Base-by-base conservation (phyloP, 805 yeast species). In the Wickerhamiella sorbophila region DNA sequence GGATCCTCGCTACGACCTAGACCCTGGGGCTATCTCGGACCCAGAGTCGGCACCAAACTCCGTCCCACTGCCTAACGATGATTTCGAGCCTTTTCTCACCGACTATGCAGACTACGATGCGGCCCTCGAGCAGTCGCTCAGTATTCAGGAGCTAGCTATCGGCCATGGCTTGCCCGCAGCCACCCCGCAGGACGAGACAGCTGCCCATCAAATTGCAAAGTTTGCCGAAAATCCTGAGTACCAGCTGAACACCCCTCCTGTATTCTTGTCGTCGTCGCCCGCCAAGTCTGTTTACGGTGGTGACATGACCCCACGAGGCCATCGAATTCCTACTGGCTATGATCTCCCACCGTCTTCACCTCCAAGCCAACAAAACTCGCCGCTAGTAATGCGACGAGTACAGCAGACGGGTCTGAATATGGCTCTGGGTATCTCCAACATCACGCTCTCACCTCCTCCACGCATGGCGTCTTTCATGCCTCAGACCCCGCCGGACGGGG, bases 61-160 rank as follows among this genome's bases (percentile, higher is more conserved):
- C 8, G 56, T 69, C 5, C 71, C 75, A 2, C 54, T 71, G 33
- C 77, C 77, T 1, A 71, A 69, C 42, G 77, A 75, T 41, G 72
- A 71, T 44, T 69, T 76, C 50, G 70, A 68, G 42, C 66, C 62
- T 29, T 53, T 59, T 44, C 53, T 62, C 34, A 64, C 71, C 27
- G 66, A 69, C 38, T 70, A 67, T 49, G 45, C 55, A 18, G 49
- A 51, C 22, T 69, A 68, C 54, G 67, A 69, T 40, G 72, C 75
- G 24, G 62, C 74, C 29, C 63, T 79, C 44, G 72, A 72, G 33
- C 76, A 74, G 47, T 69, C 80, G 2, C 58, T 78, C 32, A 61
- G 67, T 12, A 57, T 75, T 20, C 77, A 73, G 53, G 85, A 77
- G 42, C 64, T 79, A 44, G 82, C 72, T 50, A 79, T 79, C 36